Evolutionary conservation across 805 yeast genomes (phyloP).

Genomic region (Saccharomycopsis malanga): DNA sequence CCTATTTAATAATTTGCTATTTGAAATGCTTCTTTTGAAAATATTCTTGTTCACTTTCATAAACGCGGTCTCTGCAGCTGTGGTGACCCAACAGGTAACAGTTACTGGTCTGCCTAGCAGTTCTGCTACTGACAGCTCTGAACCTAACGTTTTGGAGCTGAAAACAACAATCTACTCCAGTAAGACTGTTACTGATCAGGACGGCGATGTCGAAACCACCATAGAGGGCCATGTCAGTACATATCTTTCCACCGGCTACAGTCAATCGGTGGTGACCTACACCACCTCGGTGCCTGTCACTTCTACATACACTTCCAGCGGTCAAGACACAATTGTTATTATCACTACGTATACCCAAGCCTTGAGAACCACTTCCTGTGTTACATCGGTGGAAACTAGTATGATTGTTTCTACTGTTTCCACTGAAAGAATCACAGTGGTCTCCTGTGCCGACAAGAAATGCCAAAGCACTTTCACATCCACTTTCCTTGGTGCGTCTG

Average conservation of each 20-base stretch:
- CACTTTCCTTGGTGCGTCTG: slow-evolving; percentile 4
- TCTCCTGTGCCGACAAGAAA: slow-evolving; percentile 20
- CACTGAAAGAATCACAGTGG: slow-evolving; percentile 21
- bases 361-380: slow-evolving; percentile 21
- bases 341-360: slow-evolving; percentile 21
- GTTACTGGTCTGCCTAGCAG: neutral
- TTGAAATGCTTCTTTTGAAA: too few relatives aligned
- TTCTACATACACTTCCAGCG: slow-evolving; percentile 21
- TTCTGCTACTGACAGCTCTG: slow-evolving; percentile 6
- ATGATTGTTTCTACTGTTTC: slow-evolving; percentile 23
- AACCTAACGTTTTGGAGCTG: neutral
- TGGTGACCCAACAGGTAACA: slow-evolving; percentile 2
- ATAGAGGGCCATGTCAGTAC: slow-evolving; percentile 19
- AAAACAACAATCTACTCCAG: slow-evolving; percentile 20
- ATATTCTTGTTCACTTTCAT: neutral
- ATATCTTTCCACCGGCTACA: slow-evolving; percentile 19
- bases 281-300: slow-evolving; percentile 22
- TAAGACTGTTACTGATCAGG: slow-evolving; percentile 17
- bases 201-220: slow-evolving; percentile 13
- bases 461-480: slow-evolving; percentile 19
- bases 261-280: slow-evolving; percentile 19
- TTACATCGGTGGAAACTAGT: slow-evolving; percentile 19
- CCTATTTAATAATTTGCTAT: too few relatives aligned
- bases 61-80: neutral
- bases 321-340: slow-evolving; percentile 21